Base-by-base conservation (phyloP, 75 land plant genomes). In the Pinus albicaulis region DNA sequence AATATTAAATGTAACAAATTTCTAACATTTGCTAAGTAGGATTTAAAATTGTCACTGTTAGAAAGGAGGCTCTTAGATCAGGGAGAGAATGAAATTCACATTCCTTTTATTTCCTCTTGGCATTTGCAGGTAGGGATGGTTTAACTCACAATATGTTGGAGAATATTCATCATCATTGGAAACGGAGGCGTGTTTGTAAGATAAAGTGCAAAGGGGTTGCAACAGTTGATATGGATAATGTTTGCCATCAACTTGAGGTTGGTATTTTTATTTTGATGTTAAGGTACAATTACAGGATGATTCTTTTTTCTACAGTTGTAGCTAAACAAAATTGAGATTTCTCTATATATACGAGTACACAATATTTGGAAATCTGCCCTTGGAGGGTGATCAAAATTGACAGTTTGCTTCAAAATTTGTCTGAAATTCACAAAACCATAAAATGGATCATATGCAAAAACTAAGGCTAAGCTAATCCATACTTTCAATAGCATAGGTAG, bases 71-170 rank as follows among this genome's bases (percentile, higher is more conserved):
- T 68, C 4, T 38, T 68, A 14, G 13, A 44, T n/a, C 34, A 34
- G 0, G 16, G 5, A 48, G 5, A 68, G 71, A 38, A 22, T n/a
- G 4, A 41, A 20, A 20, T 68, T 41, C 48, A 68, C n/a, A 4
- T 68, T 1, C 1, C 22, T 10, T 59, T 75, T 61, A 68, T 41
- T 68, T 20, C 24, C 41, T 36, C n/a, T 16, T 48, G 17, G 22
- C 66, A 68, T 20, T 3, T 76, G 77, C 74, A 93, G 96, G 96
- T 2, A 85, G 96, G 76, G 94, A 91, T 80, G 96, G 94, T 28
- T 74, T 91, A 56, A 91, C 94, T 5, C 95, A 93, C 77, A 93
- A 93, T 57, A 89, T 89, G 88, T 75, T 93, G 88, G 91, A 87
- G 25, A 64, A 83, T 64, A 77, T 93, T 13, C 94, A 93, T 79